A percentile compares a stretch with the other conserved stretches of the same genome.
phyloP scores from a whole-genome alignment of 78 protist genomes.

The Dictyostelium intermedium region DNA sequence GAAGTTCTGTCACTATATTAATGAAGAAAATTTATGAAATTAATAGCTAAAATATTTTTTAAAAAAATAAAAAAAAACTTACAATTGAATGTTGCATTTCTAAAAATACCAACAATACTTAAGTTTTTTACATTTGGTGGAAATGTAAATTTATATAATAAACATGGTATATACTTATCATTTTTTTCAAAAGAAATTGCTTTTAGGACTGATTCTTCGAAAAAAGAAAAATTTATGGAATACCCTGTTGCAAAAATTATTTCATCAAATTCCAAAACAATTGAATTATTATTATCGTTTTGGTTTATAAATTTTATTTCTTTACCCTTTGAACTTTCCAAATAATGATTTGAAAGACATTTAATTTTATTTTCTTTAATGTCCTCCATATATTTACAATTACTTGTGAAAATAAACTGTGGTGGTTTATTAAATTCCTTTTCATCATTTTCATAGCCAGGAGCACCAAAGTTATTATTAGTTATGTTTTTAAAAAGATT shows the following conservation, averaged over 20 bases:
- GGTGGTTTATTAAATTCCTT: too few species aligned
- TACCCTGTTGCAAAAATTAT: background rate
- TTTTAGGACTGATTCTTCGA: background rate
- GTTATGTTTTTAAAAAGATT: too few species aligned
- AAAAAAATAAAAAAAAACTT: background rate
- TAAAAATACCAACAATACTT: background rate
- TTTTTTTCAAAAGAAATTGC: background rate
- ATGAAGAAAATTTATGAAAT: too few species aligned
- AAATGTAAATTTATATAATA: background rate
- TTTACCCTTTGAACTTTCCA: background rate
- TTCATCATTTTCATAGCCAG: too few species aligned
- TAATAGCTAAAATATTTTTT: too few species aligned
- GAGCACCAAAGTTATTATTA: too few species aligned
- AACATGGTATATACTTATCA: background rate
- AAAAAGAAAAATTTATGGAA: background rate
- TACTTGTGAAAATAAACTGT: too few species aligned
- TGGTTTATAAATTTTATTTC: background rate
- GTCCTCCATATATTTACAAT: too few species aligned
- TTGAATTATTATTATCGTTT: background rate
- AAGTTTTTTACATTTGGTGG: background rate
- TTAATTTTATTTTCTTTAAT: background rate
- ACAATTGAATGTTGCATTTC: background rate
- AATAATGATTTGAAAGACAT: background rate
- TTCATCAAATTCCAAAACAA: background rate
- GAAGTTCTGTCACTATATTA: too few species aligned